These are phyloP conservation scores for Tanozyma kutaoensis DNA, from an alignment of 805 yeast species.

Conservation along the genomic window DNA sequence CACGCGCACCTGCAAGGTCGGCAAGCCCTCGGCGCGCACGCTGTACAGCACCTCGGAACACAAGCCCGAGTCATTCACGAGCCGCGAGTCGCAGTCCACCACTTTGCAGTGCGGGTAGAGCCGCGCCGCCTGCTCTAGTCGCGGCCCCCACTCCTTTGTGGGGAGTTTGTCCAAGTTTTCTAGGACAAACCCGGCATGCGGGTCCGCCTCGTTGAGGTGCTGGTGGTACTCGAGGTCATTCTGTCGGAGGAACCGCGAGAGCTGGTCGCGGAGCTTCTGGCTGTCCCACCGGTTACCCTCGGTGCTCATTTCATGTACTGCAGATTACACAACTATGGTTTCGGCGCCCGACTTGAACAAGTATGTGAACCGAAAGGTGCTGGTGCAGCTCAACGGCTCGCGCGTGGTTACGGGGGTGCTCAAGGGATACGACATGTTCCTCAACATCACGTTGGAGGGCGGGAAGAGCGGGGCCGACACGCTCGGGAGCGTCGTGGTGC, in stretches of 20 bases:
- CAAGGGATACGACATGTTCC: slow-evolving; percentile 75
- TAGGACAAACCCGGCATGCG: slow-evolving; percentile 5
- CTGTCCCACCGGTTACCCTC: slow-evolving; percentile 4
- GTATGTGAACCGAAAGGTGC: slow-evolving; percentile 70
- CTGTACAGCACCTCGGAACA: slow-evolving; percentile 1
- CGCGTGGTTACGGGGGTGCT: slow-evolving; percentile 70
- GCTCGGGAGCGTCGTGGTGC: slow-evolving; percentile 8
- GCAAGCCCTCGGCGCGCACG: slow-evolving; percentile 1
- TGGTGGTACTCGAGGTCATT: slow-evolving; percentile 4
- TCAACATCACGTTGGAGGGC: slow-evolving; percentile 53
- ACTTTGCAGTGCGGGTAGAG: slow-evolving; percentile 1
- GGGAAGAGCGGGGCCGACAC: slow-evolving; percentile 27
- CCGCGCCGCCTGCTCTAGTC: not conserved
- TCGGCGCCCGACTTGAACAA: slow-evolving; percentile 53
- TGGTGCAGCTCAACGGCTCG: slow-evolving; percentile 65
- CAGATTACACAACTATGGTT: slow-evolving; percentile 24
- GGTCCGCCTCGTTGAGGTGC: slow-evolving; percentile 4
- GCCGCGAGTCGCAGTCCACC: slow-evolving; percentile 2
- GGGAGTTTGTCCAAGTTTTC: not conserved
- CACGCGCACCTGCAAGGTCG: not conserved
- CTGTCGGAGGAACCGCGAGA: slow-evolving; percentile 7
- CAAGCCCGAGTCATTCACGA: slow-evolving; percentile 4
- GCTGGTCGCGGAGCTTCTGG: slow-evolving; percentile 5
- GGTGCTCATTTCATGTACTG: slow-evolving; percentile 1
- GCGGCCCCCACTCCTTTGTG: not conserved